Evolutionary conservation across 1,284 basidiomycete species (phyloP).

Genomic region (Pseudozyma sp.): DNA sequence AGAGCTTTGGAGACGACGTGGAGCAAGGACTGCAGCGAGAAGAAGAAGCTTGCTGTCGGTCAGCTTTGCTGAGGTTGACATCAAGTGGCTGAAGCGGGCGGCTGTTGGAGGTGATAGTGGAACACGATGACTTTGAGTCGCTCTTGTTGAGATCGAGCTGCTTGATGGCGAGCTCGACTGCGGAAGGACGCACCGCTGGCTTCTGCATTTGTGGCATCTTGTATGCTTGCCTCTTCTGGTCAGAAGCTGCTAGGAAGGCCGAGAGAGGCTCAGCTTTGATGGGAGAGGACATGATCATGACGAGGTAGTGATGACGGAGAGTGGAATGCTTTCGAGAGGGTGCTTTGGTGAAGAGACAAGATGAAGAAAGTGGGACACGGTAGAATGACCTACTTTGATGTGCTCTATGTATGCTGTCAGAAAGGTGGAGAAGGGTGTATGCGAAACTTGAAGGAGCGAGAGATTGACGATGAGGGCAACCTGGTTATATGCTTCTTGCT

Average conservation of each 20-base stretch:
- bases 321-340: not conserved
- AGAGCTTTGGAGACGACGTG: slow-evolving; percentile 10
- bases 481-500: slow-evolving; percentile 14
- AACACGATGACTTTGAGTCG: not conserved
- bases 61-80: slow-evolving; percentile 20
- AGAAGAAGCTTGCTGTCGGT: slow-evolving; percentile 7
- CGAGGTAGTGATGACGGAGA: not conserved
- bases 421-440: not conserved
- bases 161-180: slow-evolving; percentile 9
- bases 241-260: slow-evolving; percentile 1
- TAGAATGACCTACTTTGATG: not conserved
- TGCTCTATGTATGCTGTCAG: not conserved
- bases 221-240: not conserved
- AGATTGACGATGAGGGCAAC: not conserved
- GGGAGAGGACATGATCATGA: slow-evolving; percentile 28
- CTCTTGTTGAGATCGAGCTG: slow-evolving; percentile 5
- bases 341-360: not conserved
- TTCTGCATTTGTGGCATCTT: no score
- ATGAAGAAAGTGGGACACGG: not conserved
- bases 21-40: slow-evolving; percentile 1
- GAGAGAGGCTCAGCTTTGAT: slow-evolving; percentile 4
- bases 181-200: not conserved
- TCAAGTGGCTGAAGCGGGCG: slow-evolving; percentile 29
- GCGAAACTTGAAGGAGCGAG: not conserved
- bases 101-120: not conserved